phyloP scores from a whole-genome alignment of 352 stramenopile species.

The Pythium rhizo-oryzae region DNA sequence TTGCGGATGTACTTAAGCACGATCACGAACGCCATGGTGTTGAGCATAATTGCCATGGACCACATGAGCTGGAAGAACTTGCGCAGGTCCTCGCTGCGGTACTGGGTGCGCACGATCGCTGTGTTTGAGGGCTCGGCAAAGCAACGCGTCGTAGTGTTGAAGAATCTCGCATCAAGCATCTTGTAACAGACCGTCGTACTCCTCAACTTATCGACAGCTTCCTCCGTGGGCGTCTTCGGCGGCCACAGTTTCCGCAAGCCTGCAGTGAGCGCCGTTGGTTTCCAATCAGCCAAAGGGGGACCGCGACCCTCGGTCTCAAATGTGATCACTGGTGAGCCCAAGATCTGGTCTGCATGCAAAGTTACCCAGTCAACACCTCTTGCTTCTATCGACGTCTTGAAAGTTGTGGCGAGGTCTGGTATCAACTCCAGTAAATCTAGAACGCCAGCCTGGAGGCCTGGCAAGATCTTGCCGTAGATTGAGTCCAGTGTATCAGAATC shows the following conservation, averaged over 20 bases:
- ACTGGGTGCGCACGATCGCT: slow-evolving; percentile 20
- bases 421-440: slow-evolving; percentile 34
- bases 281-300: slow-evolving; percentile 30
- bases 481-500: slow-evolving; percentile 33
- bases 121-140: slow-evolving; percentile 36
- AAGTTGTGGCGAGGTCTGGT: slow-evolving; percentile 15
- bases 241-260: slow-evolving; percentile 49
- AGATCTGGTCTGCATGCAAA: slow-evolving; percentile 27
- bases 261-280: slow-evolving; percentile 34
- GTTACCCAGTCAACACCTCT: slow-evolving; percentile 21
- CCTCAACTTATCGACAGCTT: slow-evolving; percentile 32
- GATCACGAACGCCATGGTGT: slow-evolving; percentile 45
- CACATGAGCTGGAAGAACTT: slow-evolving; percentile 46
- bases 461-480: slow-evolving; percentile 45
- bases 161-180: slow-evolving; percentile 38
- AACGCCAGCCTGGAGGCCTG: slow-evolving; percentile 31
- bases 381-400: slow-evolving; percentile 27
- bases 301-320: slow-evolving; percentile 31
- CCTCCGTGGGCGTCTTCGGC: slow-evolving; percentile 35
- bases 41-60: slow-evolving; percentile 49
- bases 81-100: slow-evolving; percentile 38
- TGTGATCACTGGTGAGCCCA: slow-evolving; percentile 35
- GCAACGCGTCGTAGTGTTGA: slow-evolving; percentile 38
- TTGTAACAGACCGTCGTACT: slow-evolving; percentile 40
- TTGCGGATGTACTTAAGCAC: slow-evolving; percentile 54